phyloP scores from a whole-genome alignment of 1,139 yeast genomes.

The Suhomyces bokatorum region DNA sequence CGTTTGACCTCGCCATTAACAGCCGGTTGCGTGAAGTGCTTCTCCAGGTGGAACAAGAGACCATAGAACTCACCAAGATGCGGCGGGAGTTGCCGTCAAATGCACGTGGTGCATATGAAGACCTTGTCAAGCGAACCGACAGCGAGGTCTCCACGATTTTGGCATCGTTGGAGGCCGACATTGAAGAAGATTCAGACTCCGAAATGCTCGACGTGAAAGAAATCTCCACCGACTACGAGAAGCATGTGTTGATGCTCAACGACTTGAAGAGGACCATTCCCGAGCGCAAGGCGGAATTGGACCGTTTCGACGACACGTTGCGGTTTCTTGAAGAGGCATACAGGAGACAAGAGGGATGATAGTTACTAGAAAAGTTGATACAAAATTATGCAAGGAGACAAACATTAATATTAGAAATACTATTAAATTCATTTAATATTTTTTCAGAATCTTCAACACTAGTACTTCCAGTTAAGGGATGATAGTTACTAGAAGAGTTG shows the following conservation, averaged over 20 bases:
- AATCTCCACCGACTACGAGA: slow-evolving; percentile 30
- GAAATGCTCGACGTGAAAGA: slow-evolving; percentile 18
- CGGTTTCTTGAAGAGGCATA: slow-evolving; percentile 29
- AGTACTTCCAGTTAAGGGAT: too few species aligned
- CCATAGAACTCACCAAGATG: slow-evolving; percentile 51
- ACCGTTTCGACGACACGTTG: slow-evolving; percentile 32
- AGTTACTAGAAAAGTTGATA: too few species aligned
- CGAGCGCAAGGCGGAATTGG: slow-evolving; percentile 33
- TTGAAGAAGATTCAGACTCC: slow-evolving; percentile 17
- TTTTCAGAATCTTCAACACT: too few species aligned
- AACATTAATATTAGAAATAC: too few species aligned
- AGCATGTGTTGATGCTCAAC: slow-evolving; percentile 24
- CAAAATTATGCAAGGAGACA: too few species aligned
- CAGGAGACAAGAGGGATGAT: slow-evolving; percentile 3
- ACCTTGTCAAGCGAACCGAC: slow-evolving; percentile 33
- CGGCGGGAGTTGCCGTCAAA: slow-evolving; percentile 53
- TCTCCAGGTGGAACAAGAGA: slow-evolving; percentile 57
- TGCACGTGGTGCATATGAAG: slow-evolving; percentile 30
- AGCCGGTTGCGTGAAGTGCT: slow-evolving; percentile 53
- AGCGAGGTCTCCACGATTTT: slow-evolving; percentile 31
- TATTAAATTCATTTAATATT: too few species aligned
- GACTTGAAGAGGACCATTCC: slow-evolving; percentile 35
- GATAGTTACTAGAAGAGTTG: too few species aligned
- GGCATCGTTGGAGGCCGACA: slow-evolving; percentile 19
- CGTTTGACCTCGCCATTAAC: slow-evolving; percentile 61